These are phyloP conservation scores for Aspergillus hortae DNA, from an alignment of 2,329 filamentous ascomycete species.

Conservation along the genomic window DNA sequence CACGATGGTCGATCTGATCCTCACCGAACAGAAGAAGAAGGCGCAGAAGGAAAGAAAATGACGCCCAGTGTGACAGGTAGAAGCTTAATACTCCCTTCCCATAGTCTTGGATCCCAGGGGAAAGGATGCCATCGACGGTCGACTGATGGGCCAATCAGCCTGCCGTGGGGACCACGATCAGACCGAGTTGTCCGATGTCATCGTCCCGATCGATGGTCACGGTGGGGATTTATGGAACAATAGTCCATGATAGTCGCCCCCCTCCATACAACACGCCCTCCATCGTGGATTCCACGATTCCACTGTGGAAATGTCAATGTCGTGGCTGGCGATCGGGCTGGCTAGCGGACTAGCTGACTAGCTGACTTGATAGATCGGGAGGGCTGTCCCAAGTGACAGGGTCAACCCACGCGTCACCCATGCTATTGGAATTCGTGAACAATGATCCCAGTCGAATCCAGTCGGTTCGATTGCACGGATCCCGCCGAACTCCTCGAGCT, in stretches of 20 bases:
- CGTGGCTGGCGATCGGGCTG: too few relatives aligned
- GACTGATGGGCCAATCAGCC: conserved; percentile 11
- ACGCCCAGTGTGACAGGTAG: background rate
- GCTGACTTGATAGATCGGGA: background rate
- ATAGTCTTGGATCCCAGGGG: conserved; percentile 6
- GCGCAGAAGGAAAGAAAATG: background rate
- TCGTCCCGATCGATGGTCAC: background rate
- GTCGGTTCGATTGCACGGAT: too few relatives aligned
- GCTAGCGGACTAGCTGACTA: too few relatives aligned
- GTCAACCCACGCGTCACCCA: background rate
- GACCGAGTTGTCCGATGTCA: background rate
- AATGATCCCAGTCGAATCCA: background rate
- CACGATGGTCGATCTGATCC: background rate
- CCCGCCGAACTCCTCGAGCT: background rate
- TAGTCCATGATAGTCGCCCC: background rate
- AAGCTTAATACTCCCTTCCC: conserved; percentile 16
- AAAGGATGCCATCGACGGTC: background rate
- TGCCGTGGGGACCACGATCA: background rate
- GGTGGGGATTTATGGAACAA: background rate
- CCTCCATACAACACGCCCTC: too few relatives aligned
- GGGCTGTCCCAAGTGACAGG: background rate
- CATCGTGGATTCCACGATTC: too few relatives aligned
- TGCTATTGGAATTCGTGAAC: background rate
- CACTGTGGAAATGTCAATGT: too few relatives aligned
- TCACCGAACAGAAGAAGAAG: background rate